Conservation (phyloP, 2,329 filamentous ascomycete species). For the Colletotrichum sp. region DNA sequence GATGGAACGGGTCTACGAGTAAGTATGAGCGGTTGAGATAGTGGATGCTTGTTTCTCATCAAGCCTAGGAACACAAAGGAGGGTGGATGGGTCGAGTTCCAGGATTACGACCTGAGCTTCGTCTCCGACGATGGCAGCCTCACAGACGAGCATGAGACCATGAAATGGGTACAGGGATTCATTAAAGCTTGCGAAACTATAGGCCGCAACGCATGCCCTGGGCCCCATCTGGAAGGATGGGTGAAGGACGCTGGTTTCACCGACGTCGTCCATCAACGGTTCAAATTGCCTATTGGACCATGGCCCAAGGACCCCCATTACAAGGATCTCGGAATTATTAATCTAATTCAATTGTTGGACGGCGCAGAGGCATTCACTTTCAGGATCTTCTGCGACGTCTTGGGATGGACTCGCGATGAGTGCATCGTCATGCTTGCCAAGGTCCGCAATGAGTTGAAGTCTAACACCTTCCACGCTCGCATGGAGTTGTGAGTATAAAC, state of each 20-base stretch:
- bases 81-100: slow-evolving; percentile 35
- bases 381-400: slow-evolving; percentile 30
- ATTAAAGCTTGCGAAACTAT: slow-evolving; percentile 24
- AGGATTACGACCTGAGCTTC: slow-evolving; percentile 24
- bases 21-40: neutral
- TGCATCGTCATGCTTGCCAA: slow-evolving; percentile 29
- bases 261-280: slow-evolving; percentile 33
- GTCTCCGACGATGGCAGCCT: slow-evolving; percentile 27
- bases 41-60: neutral
- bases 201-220: slow-evolving; percentile 34
- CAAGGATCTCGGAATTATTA: slow-evolving; percentile 34
- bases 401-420: slow-evolving; percentile 31
- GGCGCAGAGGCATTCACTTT: slow-evolving; percentile 27
- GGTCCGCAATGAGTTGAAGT: slow-evolving; percentile 32
- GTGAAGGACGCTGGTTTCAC: slow-evolving; percentile 42
- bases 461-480: slow-evolving; percentile 28
- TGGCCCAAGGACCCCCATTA: slow-evolving; percentile 38
- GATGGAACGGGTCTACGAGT: neutral
- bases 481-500: slow-evolving; percentile 22
- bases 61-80: slow-evolving; percentile 33
- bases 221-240: slow-evolving; percentile 29
- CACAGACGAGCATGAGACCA: neutral
- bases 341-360: slow-evolving; percentile 18
- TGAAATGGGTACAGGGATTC: slow-evolving; percentile 20
- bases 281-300: slow-evolving; percentile 37